phyloP scores from a whole-genome alignment of 306 rosid genomes.

The Hylodesmum podocarpum region DNA sequence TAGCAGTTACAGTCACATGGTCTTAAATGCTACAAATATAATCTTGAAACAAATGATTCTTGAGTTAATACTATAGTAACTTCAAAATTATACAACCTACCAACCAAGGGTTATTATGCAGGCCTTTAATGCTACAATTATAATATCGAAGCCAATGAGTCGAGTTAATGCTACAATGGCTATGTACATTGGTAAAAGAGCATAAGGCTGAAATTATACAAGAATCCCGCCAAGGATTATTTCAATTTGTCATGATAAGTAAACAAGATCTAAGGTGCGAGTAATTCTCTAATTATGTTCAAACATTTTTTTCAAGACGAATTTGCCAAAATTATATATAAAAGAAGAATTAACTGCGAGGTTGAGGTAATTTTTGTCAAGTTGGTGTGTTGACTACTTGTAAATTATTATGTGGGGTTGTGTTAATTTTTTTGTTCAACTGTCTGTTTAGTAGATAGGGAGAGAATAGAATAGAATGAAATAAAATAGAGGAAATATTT shows the following conservation, averaged over 20 bases:
- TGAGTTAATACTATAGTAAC: neutral
- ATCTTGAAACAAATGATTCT: constrained; percentile 3
- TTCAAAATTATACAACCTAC: neutral
- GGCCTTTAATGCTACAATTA: neutral
- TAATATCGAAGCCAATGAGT: constrained; percentile 10
- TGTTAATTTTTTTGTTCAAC: no score
- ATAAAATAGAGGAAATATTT: no score
- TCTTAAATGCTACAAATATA: constrained; percentile 12
- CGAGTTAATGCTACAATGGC: neutral
- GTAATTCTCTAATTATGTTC: neutral
- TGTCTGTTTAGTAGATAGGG: no score
- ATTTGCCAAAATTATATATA: neutral
- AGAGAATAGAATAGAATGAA: no score
- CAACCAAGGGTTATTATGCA: neutral
- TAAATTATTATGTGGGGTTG: no score
- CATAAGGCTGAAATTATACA: neutral
- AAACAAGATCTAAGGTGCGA: neutral
- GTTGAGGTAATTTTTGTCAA: neutral
- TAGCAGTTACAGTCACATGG: constrained; percentile 25
- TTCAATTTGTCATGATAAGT: neutral
- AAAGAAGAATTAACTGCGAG: neutral
- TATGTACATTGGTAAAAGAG: neutral
- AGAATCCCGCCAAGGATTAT: neutral
- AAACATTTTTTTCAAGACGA: neutral
- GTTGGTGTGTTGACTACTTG: neutral